Evolutionary conservation across 2,329 filamentous ascomycete species (phyloP).

Genomic region (Fusarium torulosum): DNA sequence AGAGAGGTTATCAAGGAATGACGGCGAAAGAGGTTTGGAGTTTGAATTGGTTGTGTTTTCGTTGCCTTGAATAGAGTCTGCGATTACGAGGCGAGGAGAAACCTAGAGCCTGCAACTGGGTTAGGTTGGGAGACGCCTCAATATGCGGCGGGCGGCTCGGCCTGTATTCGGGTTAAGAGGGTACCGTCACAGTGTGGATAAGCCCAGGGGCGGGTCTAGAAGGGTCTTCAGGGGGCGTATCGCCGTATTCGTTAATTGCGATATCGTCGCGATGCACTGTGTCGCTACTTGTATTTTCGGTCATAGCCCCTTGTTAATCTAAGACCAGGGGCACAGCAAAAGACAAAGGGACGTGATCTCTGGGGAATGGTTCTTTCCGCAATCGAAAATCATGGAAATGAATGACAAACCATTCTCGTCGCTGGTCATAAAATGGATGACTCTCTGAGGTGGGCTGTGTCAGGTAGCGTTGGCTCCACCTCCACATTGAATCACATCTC

Average conservation of each 20-base stretch:
- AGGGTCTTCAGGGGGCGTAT: conserved; percentile 2
- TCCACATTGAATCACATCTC: conserved; percentile 37
- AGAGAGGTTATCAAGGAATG: conserved; percentile 40
- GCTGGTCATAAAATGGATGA: background rate
- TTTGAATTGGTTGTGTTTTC: conserved; percentile 21
- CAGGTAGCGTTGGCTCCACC: conserved; percentile 31
- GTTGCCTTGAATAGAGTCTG: conserved; percentile 23
- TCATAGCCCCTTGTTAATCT: conserved; percentile 9
- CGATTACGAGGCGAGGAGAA: conserved; percentile 41
- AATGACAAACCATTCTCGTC: conserved; percentile 16
- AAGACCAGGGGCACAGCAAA: background rate
- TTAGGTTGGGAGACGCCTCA: conserved; percentile 5
- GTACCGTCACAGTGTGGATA: conserved; percentile 35
- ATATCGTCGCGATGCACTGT: conserved; percentile 29
- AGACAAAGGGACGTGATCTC: background rate
- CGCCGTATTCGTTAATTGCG: conserved; percentile 2
- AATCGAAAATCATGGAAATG: conserved; percentile 17
- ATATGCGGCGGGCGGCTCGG: conserved; percentile 15
- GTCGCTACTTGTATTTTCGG: background rate
- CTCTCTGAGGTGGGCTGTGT: conserved; percentile 38
- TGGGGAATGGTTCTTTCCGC: background rate
- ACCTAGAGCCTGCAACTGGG: conserved; percentile 15
- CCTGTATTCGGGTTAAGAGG: conserved; percentile 22
- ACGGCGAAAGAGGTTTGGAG: conserved; percentile 25
- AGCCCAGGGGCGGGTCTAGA: conserved; percentile 7